Evolutionary conservation across 768 basidiomycete species (phyloP).

Genomic region (Arthromyces matolae): DNA sequence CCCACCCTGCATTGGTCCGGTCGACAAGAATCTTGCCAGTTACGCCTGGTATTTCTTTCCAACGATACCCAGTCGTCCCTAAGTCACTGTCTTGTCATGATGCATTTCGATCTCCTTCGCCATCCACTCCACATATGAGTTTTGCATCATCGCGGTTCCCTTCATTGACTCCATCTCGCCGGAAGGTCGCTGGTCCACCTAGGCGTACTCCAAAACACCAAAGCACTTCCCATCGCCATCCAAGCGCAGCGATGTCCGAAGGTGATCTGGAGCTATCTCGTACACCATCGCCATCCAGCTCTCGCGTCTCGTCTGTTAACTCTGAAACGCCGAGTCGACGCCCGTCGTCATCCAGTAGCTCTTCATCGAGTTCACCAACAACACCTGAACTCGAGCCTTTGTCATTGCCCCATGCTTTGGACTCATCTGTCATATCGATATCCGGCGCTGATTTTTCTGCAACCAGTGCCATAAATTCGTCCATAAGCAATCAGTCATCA

Average conservation of each 20-base stretch:
- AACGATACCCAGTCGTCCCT: background rate
- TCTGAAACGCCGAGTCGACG: slow-evolving; percentile 10
- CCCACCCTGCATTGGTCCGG: slow-evolving; percentile 24
- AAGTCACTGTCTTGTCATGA: slow-evolving; percentile 3
- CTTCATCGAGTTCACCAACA: slow-evolving; percentile 11
- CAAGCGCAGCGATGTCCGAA: slow-evolving; percentile 9
- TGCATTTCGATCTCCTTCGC: slow-evolving; percentile 7
- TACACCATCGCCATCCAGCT: slow-evolving; percentile 8
- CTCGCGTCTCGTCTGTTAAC: slow-evolving; percentile 8
- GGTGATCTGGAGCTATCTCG: slow-evolving; percentile 11
- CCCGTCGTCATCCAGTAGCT: slow-evolving; percentile 14
- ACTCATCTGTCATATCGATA: background rate
- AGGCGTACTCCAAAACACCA: slow-evolving; percentile 20
- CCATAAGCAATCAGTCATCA: no score
- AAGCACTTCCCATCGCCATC: slow-evolving; percentile 11
- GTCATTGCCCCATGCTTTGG: slow-evolving; percentile 1
- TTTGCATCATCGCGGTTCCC: background rate
- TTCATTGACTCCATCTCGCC: background rate
- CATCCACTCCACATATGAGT: background rate
- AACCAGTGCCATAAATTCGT: no score
- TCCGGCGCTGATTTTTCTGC: slow-evolving; percentile 11
- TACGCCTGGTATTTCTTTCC: background rate
- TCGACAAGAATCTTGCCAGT: background rate
- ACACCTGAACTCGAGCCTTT: slow-evolving; percentile 8
- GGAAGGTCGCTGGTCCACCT: slow-evolving; percentile 23